A percentile compares a stretch with the other conserved stretches of the same genome.
These are phyloP conservation scores for Ogataea pignaliae DNA, from an alignment of 805 yeast genomes.

Conservation along the genomic window DNA sequence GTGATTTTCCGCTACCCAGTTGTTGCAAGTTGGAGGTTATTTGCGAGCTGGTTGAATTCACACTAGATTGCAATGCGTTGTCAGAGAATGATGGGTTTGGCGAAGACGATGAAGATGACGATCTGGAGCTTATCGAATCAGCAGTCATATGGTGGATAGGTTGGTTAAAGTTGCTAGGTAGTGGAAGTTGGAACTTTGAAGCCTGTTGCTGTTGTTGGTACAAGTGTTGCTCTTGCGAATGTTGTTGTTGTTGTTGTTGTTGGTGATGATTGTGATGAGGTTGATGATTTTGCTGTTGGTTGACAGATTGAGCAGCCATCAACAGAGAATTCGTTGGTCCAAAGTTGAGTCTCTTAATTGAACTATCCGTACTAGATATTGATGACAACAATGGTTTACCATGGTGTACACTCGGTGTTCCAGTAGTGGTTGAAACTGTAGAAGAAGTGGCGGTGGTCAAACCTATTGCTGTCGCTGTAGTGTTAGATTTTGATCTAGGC, in stretches of 20 bases:
- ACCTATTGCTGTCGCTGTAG: neutral
- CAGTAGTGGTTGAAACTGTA: neutral
- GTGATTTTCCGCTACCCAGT: neutral
- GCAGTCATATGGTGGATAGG: conserved; percentile 7
- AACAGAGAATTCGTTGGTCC: conserved; percentile 22
- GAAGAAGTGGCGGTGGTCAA: too few species aligned
- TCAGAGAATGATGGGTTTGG: conserved; percentile 13
- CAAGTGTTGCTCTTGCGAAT: conserved; percentile 11
- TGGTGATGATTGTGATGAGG: conserved; percentile 3
- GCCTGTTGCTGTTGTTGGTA: conserved; percentile 5
- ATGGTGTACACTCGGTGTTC: too few species aligned
- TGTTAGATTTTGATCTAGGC: neutral
- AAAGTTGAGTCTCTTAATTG: conserved; percentile 9
- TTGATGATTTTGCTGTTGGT: conserved; percentile 11
- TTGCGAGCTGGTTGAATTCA: neutral
- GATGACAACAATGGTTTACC: too few species aligned
- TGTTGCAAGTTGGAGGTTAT: neutral
- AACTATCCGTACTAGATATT: neutral
- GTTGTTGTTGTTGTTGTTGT: conserved; percentile 3
- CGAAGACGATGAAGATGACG: conserved; percentile 19
- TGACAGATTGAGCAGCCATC: conserved; percentile 21
- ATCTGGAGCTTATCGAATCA: conserved; percentile 16
- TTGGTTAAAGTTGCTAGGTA: conserved; percentile 19
- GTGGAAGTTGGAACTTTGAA: conserved; percentile 21
- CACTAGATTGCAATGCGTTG: neutral